Conservation (phyloP, 2,329 filamentous ascomycete genomes). For the Fusarium sp. region DNA sequence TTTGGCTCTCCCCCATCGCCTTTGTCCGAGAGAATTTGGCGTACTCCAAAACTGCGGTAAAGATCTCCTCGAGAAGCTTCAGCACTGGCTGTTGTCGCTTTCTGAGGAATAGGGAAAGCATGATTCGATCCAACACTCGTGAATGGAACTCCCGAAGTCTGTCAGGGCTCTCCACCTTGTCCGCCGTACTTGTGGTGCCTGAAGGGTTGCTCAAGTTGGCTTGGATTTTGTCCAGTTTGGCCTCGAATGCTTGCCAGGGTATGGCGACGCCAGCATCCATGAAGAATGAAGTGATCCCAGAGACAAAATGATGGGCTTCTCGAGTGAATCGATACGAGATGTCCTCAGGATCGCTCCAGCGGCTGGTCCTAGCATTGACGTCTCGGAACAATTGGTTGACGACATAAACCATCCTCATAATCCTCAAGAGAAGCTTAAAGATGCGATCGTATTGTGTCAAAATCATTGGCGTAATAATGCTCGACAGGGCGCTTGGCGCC, state of each 20-base stretch:
- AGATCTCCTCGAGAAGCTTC: slow-evolving; percentile 79
- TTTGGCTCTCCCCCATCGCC: slow-evolving; percentile 45
- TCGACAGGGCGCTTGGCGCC: slow-evolving; percentile 73
- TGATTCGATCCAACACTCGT: slow-evolving; percentile 76
- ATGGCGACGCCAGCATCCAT: slow-evolving; percentile 79
- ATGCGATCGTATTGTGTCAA: slow-evolving; percentile 85
- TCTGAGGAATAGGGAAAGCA: slow-evolving; percentile 76
- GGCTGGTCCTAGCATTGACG: slow-evolving; percentile 53
- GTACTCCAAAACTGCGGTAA: slow-evolving; percentile 75
- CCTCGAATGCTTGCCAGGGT: slow-evolving; percentile 77
- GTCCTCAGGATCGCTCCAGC: slow-evolving; percentile 51
- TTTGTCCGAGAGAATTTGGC: slow-evolving; percentile 60
- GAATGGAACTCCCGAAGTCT: slow-evolving; percentile 76
- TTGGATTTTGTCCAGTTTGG: slow-evolving; percentile 71
- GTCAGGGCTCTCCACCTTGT: slow-evolving; percentile 63
- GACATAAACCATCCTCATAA: slow-evolving; percentile 81
- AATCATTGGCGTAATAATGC: slow-evolving; percentile 75
- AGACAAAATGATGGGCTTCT: slow-evolving; percentile 83
- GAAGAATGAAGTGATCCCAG: slow-evolving; percentile 77
- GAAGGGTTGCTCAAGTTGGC: slow-evolving; percentile 57
- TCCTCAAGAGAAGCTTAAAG: slow-evolving; percentile 80
- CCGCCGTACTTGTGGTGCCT: slow-evolving; percentile 48
- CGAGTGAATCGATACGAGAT: slow-evolving; percentile 69
- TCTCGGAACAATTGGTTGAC: slow-evolving; percentile 71
- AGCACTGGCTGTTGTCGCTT: slow-evolving; percentile 79